Evolutionary conservation across 2,329 filamentous ascomycete species (phyloP).

Genomic region (Neonectria neomacrospora): DNA sequence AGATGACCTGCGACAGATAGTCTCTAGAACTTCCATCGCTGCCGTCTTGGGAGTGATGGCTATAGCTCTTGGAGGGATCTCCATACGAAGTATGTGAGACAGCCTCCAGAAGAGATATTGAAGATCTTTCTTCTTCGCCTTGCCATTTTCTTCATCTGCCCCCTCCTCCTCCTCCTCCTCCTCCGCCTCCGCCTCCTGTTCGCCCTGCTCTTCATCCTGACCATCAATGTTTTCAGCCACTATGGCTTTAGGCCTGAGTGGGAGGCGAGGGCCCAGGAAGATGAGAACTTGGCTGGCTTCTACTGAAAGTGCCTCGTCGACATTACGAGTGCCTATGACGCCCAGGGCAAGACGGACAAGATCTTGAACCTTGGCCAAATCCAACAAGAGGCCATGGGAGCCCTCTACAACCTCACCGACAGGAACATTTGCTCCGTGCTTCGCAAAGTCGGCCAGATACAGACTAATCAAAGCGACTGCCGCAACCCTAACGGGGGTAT

Average conservation of each 20-base stretch:
- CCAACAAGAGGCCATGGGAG: slow-evolving; percentile 76
- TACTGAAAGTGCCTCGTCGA: slow-evolving; percentile 79
- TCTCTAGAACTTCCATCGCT: slow-evolving; percentile 78
- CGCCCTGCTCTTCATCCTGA: slow-evolving; percentile 50
- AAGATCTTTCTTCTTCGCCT: slow-evolving; percentile 58
- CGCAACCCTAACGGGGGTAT: slow-evolving; percentile 79
- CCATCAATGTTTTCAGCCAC: slow-evolving; percentile 55
- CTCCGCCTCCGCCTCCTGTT: slow-evolving; percentile 58
- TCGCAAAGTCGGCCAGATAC: slow-evolving; percentile 85
- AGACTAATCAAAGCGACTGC: slow-evolving; percentile 78
- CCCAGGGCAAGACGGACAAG: slow-evolving; percentile 62
- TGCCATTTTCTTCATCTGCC: slow-evolving; percentile 55
- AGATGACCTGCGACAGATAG: slow-evolving; percentile 72
- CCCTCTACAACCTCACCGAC: slow-evolving; percentile 70
- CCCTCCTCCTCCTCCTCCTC: slow-evolving; percentile 57
- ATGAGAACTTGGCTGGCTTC: slow-evolving; percentile 85
- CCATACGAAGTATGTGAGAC: slow-evolving; percentile 81
- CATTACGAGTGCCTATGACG: slow-evolving; percentile 68
- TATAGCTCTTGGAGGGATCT: slow-evolving; percentile 71
- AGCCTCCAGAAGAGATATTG: slow-evolving; percentile 83
- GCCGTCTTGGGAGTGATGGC: slow-evolving; percentile 79
- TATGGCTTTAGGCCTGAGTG: slow-evolving; percentile 50
- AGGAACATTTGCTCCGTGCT: slow-evolving; percentile 61
- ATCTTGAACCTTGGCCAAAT: slow-evolving; percentile 70
- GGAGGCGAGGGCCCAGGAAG: slow-evolving; percentile 75